Conservation (phyloP, 1,139 yeast genomes). For the Blastobotrys proliferans region DNA sequence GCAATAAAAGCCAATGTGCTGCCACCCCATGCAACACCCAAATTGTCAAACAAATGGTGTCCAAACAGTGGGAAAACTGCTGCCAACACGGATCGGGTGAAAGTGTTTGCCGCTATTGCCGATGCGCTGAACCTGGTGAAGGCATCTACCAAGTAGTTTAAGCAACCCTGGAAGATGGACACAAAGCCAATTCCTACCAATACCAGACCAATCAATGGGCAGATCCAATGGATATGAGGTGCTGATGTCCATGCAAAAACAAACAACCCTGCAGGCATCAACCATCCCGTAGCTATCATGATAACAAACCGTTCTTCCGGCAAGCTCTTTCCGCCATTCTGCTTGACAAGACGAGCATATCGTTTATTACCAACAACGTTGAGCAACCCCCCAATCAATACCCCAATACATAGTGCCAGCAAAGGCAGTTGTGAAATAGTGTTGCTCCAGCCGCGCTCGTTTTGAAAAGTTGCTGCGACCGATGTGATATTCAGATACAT, state of each 20-base stretch:
- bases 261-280: constrained; percentile 65
- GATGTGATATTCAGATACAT: constrained; percentile 42
- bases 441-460: constrained; percentile 37
- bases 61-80: constrained; percentile 77
- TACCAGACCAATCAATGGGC: constrained; percentile 60
- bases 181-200: constrained; percentile 63
- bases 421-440: constrained; percentile 53
- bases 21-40: constrained; percentile 64
- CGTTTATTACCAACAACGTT: constrained; percentile 36
- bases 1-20: constrained; percentile 54
- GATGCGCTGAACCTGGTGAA: constrained; percentile 66
- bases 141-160: constrained; percentile 61
- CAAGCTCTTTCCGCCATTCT: constrained; percentile 37
- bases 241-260: constrained; percentile 72
- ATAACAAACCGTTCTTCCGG: constrained; percentile 63
- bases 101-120: constrained; percentile 75
- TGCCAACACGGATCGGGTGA: constrained; percentile 64
- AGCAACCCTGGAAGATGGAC: constrained; percentile 51
- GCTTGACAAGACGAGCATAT: constrained; percentile 34
- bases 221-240: constrained; percentile 64
- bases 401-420: constrained; percentile 54
- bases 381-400: constrained; percentile 47
- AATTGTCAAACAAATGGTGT: constrained; percentile 47
- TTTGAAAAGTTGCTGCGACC: constrained; percentile 35
- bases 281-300: constrained; percentile 43